A percentile compares a stretch with the other conserved stretches of the same genome.
These are phyloP conservation scores for Suillus clintonianus DNA, from an alignment of 768 basidiomycete genomes.

Conservation along the genomic window DNA sequence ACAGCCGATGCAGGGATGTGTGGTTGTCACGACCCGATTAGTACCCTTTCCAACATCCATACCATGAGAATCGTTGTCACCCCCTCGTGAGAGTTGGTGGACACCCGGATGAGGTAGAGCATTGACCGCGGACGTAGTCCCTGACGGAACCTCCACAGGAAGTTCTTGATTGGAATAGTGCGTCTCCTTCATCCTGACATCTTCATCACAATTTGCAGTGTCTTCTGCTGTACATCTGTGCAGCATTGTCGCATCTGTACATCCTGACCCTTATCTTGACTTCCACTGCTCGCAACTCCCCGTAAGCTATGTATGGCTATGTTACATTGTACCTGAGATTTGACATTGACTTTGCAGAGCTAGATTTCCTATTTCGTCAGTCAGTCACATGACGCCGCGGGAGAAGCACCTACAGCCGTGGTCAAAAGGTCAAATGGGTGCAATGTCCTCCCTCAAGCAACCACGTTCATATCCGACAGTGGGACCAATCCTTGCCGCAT, in stretches of 20 bases:
- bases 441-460: background rate
- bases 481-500: background rate
- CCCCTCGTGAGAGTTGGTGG: background rate
- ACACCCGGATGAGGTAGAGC: background rate
- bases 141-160: background rate
- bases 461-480: background rate
- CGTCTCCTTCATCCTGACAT: background rate
- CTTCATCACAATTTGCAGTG: background rate
- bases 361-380: background rate
- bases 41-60: too few species aligned
- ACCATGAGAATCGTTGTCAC: background rate
- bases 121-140: background rate
- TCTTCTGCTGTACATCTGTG: background rate
- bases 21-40: background rate
- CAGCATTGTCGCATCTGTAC: background rate
- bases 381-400: background rate
- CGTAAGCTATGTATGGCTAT: background rate
- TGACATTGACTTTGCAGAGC: background rate
- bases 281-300: background rate
- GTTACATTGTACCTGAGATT: background rate
- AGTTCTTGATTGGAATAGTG: background rate
- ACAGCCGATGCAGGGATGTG: background rate
- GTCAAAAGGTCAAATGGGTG: constrained; percentile 1
- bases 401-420: background rate
- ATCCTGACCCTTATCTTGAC: background rate